Base-by-base conservation (phyloP, 768 basidiomycete genomes). In the Kwoniella sp. region DNA sequence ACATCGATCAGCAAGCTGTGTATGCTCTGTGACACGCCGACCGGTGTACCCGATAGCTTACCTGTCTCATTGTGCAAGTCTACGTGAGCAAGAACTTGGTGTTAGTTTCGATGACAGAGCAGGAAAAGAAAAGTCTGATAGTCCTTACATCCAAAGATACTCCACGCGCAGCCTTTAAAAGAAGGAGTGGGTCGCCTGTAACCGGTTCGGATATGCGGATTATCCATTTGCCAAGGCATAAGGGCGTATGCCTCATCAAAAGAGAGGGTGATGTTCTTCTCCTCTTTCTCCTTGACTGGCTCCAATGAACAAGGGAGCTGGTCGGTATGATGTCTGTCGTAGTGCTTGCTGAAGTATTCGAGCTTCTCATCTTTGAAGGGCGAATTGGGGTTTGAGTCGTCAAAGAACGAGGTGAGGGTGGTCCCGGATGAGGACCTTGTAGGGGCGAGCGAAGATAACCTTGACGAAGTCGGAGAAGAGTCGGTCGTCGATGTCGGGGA, bases 181-280 rank as follows among this genome's bases (percentile, higher is more conserved):
- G 63, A 68, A 8, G 62, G 46, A 21, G 71, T 48, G 59, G 70
- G 72, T 48, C 67, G 47, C 33, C 79, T 27, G 51, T 78, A 80
- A 6, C 79, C 79, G 1, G 58, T 69, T 50, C 65, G 52, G 53
- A 80, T 70, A 51, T 68, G 69, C 12, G 64, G 62, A 48, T 80
- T 80, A 57, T 80, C 79, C 47, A 76, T 77, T 58, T 78, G 77
- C 77, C 79, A 80, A 12, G 74, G 76, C 15, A 76, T 62, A 1
- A 58, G 47, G 8, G 40, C 13, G 12, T 70, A 48, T 1, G 75
- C 72, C 44, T 80, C 75, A 17, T 74, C 70, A 47, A 74, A 73
- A 2, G 68, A 60, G 47, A 76, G 60, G 1, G 60, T 47, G 12
- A 30, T 9, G 7, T 33, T 13, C 33, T 33, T 33, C 13, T 33